These are phyloP conservation scores for Straminergon stramineum DNA, from an alignment of 225 moss, liverwort and hornwort species.

Conservation along the genomic window DNA sequence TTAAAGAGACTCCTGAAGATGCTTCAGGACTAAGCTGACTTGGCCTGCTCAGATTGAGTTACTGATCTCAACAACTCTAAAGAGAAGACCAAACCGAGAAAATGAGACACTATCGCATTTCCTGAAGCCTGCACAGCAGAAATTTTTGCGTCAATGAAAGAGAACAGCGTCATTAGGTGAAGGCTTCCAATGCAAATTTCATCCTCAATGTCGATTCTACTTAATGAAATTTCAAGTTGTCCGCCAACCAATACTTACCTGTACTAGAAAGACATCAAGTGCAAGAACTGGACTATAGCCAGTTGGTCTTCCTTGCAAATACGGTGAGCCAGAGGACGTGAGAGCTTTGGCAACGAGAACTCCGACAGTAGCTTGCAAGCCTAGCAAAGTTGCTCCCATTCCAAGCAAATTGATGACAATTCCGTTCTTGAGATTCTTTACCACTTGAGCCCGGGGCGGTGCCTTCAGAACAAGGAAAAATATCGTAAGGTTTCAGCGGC, in stretches of 20 bases:
- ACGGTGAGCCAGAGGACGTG: constrained; percentile 77
- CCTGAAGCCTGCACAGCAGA: constrained; percentile 61
- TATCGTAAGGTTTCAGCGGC: background rate
- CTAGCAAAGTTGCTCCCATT: constrained; percentile 79
- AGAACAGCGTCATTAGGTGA: background rate
- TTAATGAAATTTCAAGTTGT: background rate
- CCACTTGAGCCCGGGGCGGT: constrained; percentile 86
- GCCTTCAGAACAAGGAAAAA: constrained; percentile 33
- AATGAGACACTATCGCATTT: constrained; percentile 76
- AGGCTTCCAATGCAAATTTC: background rate
- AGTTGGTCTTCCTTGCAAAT: constrained; percentile 65
- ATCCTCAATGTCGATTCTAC: background rate
- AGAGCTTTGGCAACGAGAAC: constrained; percentile 88
- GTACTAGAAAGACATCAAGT: constrained; percentile 91
- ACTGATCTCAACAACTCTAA: constrained; percentile 80
- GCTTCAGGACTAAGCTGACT: constrained; percentile 20
- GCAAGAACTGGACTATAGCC: constrained; percentile 90
- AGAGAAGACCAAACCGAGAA: constrained; percentile 61
- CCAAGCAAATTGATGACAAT: constrained; percentile 91
- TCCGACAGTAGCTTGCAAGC: constrained; percentile 94
- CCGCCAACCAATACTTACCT: constrained; percentile 36
- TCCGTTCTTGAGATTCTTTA: constrained; percentile 89
- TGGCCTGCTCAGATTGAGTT: constrained; percentile 51
- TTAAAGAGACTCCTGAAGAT: constrained; percentile 35
- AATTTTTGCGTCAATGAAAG: background rate